Evolutionary conservation across 345 rosid species (phyloP).

Genomic region (Gossypium sturtianum): DNA sequence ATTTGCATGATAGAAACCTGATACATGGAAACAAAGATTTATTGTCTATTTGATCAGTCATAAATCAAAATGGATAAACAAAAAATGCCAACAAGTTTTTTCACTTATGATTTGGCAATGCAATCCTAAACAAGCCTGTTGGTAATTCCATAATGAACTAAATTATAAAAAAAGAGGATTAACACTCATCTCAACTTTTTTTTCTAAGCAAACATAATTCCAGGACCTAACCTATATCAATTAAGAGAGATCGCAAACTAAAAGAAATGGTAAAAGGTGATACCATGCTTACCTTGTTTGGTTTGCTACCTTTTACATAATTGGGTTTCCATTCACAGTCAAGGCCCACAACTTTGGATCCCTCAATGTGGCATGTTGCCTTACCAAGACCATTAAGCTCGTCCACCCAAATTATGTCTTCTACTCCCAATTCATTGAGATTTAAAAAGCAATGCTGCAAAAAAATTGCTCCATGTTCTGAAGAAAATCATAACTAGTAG

Average conservation of each 20-base stretch:
- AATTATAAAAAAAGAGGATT: not conserved
- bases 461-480: conserved; percentile 49
- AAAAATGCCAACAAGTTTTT: not conserved
- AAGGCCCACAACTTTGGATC: conserved; percentile 69
- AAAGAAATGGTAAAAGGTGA: conserved; percentile 2
- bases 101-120: not conserved
- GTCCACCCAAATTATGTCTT: conserved; percentile 77
- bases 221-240: not conserved
- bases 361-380: conserved; percentile 59
- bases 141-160: not conserved
- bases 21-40: conserved; percentile 13
- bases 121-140: not conserved
- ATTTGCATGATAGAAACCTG: conserved; percentile 98
- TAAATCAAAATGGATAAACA: not conserved
- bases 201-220: not conserved
- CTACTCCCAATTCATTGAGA: conserved; percentile 57
- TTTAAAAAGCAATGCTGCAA: conserved; percentile 41
- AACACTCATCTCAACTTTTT: not conserved
- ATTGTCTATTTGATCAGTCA: not conserved
- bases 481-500: conserved; percentile 21
- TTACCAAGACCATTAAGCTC: conserved; percentile 43
- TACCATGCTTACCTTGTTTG: conserved; percentile 52
- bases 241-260: not conserved
- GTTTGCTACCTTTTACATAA: conserved; percentile 61
- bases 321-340: conserved; percentile 99